Evolutionary conservation across 306 rosid genomes (phyloP).

Genomic region (Quercus rubra): DNA sequence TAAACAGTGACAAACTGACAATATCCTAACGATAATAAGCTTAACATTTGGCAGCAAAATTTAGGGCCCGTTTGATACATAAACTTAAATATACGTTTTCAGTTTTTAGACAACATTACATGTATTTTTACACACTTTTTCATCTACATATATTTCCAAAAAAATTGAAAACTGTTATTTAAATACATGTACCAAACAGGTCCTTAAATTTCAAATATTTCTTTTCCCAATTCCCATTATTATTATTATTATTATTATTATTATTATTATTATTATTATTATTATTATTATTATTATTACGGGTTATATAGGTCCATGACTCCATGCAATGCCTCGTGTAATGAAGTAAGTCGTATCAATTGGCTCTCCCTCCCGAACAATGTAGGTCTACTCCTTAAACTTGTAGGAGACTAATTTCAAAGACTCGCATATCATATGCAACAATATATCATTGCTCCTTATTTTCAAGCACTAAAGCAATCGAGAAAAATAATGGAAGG

Average conservation of each 20-base stretch:
- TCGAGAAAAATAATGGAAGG: neutral
- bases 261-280: conserved; percentile 11
- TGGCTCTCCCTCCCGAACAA: conserved; percentile 32
- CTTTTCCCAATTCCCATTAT: too few species aligned
- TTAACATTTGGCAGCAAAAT: too few species aligned
- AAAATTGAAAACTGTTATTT: too few species aligned
- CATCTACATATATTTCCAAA: too few species aligned
- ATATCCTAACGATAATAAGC: too few species aligned
- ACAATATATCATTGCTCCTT: conserved; percentile 34
- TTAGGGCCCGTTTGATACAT: too few species aligned
- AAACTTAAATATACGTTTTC: too few species aligned
- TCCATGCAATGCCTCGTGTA: conserved; percentile 41
- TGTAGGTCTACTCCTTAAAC: neutral
- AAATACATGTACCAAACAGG: too few species aligned
- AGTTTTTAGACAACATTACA: too few species aligned
- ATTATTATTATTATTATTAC: conserved; percentile 16
- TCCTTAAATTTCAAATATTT: too few species aligned
- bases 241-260: conserved; percentile 16
- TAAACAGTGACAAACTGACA: too few species aligned
- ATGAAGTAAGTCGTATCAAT: conserved; percentile 50
- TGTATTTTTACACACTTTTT: too few species aligned
- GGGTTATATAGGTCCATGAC: conserved; percentile 22
- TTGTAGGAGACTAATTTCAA: conserved; percentile 42
- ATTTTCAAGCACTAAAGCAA: conserved; percentile 22
- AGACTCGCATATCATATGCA: conserved; percentile 46